Base-by-base conservation (phyloP, 2,329 filamentous ascomycete species). In the Paecilomyces sp. region DNA sequence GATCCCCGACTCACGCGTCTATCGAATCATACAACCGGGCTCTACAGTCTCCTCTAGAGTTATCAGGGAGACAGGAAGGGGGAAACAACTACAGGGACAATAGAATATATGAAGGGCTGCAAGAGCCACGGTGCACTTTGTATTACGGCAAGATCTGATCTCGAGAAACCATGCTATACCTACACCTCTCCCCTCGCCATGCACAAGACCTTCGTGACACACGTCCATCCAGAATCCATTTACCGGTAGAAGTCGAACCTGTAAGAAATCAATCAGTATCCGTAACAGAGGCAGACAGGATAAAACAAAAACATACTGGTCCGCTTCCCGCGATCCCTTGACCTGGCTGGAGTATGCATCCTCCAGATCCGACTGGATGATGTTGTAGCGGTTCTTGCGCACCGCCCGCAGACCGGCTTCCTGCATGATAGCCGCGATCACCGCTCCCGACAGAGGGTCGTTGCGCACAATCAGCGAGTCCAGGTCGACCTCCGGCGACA, bases 401-500 rank as follows among this genome's bases (percentile, higher is more conserved):
- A 97, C 93, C 28, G 93, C 93, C 66, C 92, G 86, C 67, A 99
- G 82, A 66, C 94, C 94, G 33, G 94, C 94, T 79, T 99, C 94
- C 77, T 99, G 94, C 94, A 99, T 99, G 74, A 99, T 96, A 57
- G 94, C 94, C 55, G 94, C 92, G 74, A 99, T 99, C 68, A 99
- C 88, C 60, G 94, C 94, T 68, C 94, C 94, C 55, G 90, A 95
- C 55, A 99, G 81, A 1, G 94, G 94, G 74, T 99, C 94, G 73
- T 97, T 99, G 70, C 94, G 87, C 66, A 97, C 92, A 71, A 99
- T 99, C 70, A 99, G 81, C 66, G 90, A 94, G 78, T 99, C 94
- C 63, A 99, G 82, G 74, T 99, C 94, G 58, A 97, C 94, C 76
- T 99, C 94, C 54, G 94, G 94, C 12, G 92, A 92, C 67, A 99